These are phyloP conservation scores for Populus euphratica DNA, from an alignment of 345 rosid species.

Conservation along the genomic window DNA sequence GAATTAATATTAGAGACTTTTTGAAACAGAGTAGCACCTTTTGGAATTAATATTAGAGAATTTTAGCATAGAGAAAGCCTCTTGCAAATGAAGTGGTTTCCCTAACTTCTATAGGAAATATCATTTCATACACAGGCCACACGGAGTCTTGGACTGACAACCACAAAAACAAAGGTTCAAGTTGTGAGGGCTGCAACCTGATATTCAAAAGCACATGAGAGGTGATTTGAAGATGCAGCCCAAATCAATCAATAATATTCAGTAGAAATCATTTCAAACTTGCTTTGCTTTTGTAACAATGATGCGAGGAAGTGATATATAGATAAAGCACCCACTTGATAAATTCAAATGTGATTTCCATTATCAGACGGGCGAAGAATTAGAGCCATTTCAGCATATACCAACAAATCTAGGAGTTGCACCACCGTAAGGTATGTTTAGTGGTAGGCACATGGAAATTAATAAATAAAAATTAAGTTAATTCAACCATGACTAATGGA, in stretches of 20 bases:
- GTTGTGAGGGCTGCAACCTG: neutral
- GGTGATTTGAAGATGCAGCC: neutral
- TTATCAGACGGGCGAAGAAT: too few species aligned
- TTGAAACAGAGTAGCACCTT: neutral
- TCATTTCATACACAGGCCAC: neutral
- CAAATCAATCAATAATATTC: neutral
- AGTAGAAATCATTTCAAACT: neutral
- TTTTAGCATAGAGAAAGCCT: neutral
- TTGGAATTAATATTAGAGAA: neutral
- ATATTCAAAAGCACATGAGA: neutral
- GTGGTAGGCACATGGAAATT: neutral
- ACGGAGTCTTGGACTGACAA: neutral
- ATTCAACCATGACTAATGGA: neutral
- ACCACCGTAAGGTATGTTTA: neutral
- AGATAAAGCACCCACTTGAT: too few species aligned
- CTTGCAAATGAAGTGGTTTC: neutral
- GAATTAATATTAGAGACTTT: neutral
- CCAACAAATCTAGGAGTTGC: neutral
- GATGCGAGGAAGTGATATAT: too few species aligned
- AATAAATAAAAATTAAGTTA: neutral
- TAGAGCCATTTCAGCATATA: too few species aligned
- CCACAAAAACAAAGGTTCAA: neutral
- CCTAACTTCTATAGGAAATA: neutral
- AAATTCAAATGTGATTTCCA: neutral
- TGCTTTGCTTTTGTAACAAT: neutral